These are phyloP conservation scores for Andrographis paniculata DNA, from an alignment of 305 asterid species.

Conservation along the genomic window DNA sequence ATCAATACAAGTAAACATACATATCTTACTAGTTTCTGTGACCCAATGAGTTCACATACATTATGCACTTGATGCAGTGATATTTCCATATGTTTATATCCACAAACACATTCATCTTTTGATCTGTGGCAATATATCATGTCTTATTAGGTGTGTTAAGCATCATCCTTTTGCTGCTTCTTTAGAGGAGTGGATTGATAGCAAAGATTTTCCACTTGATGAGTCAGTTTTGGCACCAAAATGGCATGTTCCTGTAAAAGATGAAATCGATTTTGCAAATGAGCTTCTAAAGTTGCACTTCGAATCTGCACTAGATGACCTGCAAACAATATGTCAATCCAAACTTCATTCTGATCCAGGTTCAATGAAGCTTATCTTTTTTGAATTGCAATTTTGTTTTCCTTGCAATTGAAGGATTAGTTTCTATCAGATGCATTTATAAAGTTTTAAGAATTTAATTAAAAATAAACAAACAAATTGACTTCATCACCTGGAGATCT, in stretches of 20 bases:
- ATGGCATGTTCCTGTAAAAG: conserved; percentile 87
- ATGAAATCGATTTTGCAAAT: conserved; percentile 81
- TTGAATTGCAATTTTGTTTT: conserved; percentile 16
- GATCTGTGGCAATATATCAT: conserved; percentile 17
- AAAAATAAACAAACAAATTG: too few species aligned
- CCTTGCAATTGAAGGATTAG: not conserved
- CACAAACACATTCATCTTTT: conserved; percentile 7
- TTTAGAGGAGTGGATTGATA: conserved; percentile 86
- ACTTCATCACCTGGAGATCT: too few species aligned
- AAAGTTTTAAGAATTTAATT: too few species aligned
- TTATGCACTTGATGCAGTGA: conserved; percentile 10
- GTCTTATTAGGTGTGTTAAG: conserved; percentile 57
- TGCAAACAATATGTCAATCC: conserved; percentile 64
- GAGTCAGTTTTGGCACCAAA: conserved; percentile 51
- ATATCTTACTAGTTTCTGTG: conserved; percentile 7
- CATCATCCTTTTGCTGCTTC: conserved; percentile 53
- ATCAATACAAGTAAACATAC: conserved; percentile 9
- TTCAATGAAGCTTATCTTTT: conserved; percentile 22
- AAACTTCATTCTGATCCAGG: conserved; percentile 92
- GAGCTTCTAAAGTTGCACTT: conserved; percentile 86
- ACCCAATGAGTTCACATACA: conserved; percentile 15
- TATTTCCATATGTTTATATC: conserved; percentile 7
- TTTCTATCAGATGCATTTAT: conserved; percentile 4
- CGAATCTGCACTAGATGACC: conserved; percentile 86
- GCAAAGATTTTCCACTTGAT: conserved; percentile 56